These are phyloP conservation scores for Zygosaccharomyces bailii DNA, from an alignment of 805 yeast species.

Conservation along the genomic window DNA sequence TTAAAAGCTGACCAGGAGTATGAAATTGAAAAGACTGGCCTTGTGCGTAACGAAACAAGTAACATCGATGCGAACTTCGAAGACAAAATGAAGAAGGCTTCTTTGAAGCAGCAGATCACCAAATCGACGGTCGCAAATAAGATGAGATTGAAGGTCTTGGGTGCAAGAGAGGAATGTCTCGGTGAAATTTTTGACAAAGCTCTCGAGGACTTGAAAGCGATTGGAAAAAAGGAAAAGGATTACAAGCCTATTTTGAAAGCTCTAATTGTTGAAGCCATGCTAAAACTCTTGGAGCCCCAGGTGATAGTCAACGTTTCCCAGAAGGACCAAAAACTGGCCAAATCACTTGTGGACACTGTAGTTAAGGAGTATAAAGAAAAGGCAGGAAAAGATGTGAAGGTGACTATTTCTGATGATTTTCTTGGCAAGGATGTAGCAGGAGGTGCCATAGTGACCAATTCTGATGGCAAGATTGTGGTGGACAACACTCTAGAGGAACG, in stretches of 20 bases:
- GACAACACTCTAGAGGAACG: slow-evolving; percentile 95
- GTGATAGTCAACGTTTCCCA: slow-evolving; percentile 59
- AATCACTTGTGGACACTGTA: slow-evolving; percentile 47
- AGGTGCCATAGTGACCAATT: slow-evolving; percentile 73
- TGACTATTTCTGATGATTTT: slow-evolving; percentile 55
- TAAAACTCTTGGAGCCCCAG: slow-evolving; percentile 67
- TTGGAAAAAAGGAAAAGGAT: slow-evolving; percentile 51
- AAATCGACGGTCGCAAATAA: slow-evolving; percentile 94
- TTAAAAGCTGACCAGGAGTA: slow-evolving; percentile 98
- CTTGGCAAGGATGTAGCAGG: slow-evolving; percentile 71
- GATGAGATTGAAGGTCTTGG: slow-evolving; percentile 84
- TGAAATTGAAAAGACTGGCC: slow-evolving; percentile 93
- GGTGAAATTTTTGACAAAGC: slow-evolving; percentile 72
- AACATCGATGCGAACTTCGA: slow-evolving; percentile 80
- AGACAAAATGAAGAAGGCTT: slow-evolving; percentile 82
- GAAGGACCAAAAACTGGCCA: slow-evolving; percentile 40
- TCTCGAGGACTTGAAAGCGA: slow-evolving; percentile 53
- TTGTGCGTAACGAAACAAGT: slow-evolving; percentile 89
- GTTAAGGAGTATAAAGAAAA: slow-evolving; percentile 58
- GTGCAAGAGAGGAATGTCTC: slow-evolving; percentile 79
- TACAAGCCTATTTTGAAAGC: slow-evolving; percentile 72
- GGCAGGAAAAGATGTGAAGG: slow-evolving; percentile 53
- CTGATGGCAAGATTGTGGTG: slow-evolving; percentile 78
- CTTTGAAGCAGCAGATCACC: slow-evolving; percentile 90
- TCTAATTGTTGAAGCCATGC: slow-evolving; percentile 73